phyloP scores from a whole-genome alignment of 192 early-diverging fungal genomes.

The Coemansia sp. region DNA sequence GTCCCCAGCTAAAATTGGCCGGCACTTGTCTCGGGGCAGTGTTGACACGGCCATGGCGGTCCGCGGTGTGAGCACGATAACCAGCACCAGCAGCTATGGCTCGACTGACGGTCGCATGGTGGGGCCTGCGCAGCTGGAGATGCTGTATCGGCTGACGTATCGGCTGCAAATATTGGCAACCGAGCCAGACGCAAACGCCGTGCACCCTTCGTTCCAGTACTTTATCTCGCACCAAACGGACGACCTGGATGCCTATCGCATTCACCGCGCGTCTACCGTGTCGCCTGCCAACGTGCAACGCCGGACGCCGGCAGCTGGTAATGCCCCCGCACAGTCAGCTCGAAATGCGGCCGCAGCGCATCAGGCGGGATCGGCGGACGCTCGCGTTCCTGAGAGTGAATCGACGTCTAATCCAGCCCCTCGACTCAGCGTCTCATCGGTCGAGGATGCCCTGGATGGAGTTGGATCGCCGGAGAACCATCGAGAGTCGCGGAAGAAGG shows the following conservation, averaged over 20 bases:
- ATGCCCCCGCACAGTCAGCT: neutral
- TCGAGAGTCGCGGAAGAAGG: neutral
- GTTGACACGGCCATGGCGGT: conserved; percentile 19
- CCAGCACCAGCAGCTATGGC: neutral
- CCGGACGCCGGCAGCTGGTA: neutral
- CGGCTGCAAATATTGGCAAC: conserved; percentile 41
- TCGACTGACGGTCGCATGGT: neutral
- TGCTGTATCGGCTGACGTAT: conserved; percentile 31
- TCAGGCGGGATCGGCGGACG: neutral
- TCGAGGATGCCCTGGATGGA: conserved; percentile 3
- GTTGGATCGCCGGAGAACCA: neutral
- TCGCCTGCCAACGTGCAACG: conserved; percentile 10
- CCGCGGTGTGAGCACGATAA: neutral
- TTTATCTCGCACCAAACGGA: conserved; percentile 29
- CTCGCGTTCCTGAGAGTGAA: neutral
- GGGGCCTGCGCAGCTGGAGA: conserved; percentile 32
- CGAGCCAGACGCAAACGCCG: conserved; percentile 20
- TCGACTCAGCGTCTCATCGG: conserved; percentile 6
- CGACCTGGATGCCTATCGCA: conserved; percentile 18
- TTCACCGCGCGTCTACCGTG: conserved; percentile 36
- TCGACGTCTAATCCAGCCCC: neutral
- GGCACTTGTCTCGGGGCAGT: conserved; percentile 29
- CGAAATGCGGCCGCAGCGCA: neutral
- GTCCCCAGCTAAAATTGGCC: neutral
- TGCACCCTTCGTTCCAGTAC: conserved; percentile 41